Evolutionary conservation across 345 rosid species (phyloP), one percentile per base, ranked within the genome.

Genomic region (Citrus maxima): DNA sequence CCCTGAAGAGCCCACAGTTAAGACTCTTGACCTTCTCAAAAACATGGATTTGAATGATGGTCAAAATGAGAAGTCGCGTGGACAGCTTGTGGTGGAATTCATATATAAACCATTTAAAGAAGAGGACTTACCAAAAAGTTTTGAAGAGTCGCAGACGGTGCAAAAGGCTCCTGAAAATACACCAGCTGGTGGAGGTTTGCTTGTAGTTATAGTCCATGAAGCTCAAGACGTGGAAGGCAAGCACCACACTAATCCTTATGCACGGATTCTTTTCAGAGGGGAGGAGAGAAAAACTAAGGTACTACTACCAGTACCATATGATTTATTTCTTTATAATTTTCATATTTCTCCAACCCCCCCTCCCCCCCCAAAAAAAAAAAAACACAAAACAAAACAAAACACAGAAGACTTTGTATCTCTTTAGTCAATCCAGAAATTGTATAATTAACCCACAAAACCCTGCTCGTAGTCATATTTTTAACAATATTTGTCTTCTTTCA

Each of bases 201-300:
- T 95, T 21, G 93, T 84, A 72, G 89, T 95, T 75, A 92, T 85
- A 10, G 87, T 93, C 82, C 98, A 92, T 38, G 97, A 94, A 70
- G 98, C 95, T 28, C 90, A 91, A 75, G 97, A 92, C 80, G 87
- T 93, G 83, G 98, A 95, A 85, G 98, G 98, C 42, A 95, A 95
- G 90, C 88, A 93, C 81, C 98, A 95, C 78, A 93, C 90, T 21
- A 95, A 95, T 81, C 98, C 98, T 10, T 87, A 83, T 40, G 98
- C 76, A 18, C 85, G 93, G 78, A 42, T 93, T 76, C 84, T 89
- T 75, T 93, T 93, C 81, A 86, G 84, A 84, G 98, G 98, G 30
- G 94, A 92, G 82, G 95, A 93, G 82, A 91, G 74, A 71, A 95
- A 80, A 81, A 95, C 98, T 6, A 95, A 95, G 97, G 97, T 87